A percentile compares a stretch with the other conserved stretches of the same genome.
Conservation (phyloP, 208 protist genomes). For the Leishmania gerbilli region DNA sequence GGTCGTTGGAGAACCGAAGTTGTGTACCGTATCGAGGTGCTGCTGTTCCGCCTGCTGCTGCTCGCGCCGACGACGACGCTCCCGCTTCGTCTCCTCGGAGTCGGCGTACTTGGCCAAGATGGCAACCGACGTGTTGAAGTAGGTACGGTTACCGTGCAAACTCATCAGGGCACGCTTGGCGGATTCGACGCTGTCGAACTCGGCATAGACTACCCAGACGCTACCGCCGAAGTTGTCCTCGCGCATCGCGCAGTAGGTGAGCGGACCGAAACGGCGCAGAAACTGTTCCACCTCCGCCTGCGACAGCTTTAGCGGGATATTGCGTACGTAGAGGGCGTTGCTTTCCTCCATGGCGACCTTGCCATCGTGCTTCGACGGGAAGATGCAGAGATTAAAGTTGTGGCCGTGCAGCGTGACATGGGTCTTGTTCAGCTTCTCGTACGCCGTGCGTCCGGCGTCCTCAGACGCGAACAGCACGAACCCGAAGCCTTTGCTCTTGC, state of each 20-base stretch:
- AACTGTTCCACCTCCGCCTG: conserved; percentile 73
- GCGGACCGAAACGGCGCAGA: conserved; percentile 59
- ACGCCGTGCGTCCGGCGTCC: conserved; percentile 82
- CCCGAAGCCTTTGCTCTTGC: conserved; percentile 94
- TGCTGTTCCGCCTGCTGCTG: conserved; percentile 27
- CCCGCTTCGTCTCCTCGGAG: conserved; percentile 73
- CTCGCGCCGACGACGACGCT: conserved; percentile 76
- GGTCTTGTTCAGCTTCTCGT: conserved; percentile 73
- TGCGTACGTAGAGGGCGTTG: conserved; percentile 81
- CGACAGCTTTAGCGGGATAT: conserved; percentile 66
- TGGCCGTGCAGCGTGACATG: conserved; percentile 61
- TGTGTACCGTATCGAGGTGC: conserved; percentile 9
- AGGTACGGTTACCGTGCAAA: conserved; percentile 70
- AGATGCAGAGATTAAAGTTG: conserved; percentile 80
- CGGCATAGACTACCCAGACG: conserved; percentile 88
- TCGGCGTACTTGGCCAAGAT: conserved; percentile 89
- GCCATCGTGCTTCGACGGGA: conserved; percentile 85
- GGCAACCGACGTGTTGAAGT: conserved; percentile 62
- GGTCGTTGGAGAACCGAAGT: neutral
- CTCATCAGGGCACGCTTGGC: conserved; percentile 60
- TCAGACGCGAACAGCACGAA: conserved; percentile 95
- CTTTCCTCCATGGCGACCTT: conserved; percentile 60
- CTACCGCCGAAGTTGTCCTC: conserved; percentile 80
- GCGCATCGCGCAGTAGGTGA: conserved; percentile 89
- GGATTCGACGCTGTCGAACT: conserved; percentile 71